phyloP scores from a whole-genome alignment of 805 yeast genomes.

The Candida xyloterini region DNA sequence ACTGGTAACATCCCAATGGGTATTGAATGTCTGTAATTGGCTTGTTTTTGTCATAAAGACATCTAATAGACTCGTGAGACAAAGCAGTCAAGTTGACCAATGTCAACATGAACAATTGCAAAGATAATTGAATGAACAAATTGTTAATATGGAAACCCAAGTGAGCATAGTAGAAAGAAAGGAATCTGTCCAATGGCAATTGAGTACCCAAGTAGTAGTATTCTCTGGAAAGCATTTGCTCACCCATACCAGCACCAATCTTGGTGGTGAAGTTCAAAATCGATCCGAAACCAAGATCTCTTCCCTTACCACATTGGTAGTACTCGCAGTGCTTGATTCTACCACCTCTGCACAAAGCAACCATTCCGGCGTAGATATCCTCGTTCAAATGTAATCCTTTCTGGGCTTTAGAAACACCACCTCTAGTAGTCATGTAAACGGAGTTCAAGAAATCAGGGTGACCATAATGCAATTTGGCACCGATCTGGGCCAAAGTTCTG shows the following conservation, averaged over 20 bases:
- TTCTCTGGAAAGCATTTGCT: constrained; percentile 81
- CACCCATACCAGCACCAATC: constrained; percentile 94
- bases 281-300: constrained; percentile 86
- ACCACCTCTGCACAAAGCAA: constrained; percentile 79
- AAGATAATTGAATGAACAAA: constrained; percentile 70
- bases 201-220: constrained; percentile 80
- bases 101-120: constrained; percentile 69
- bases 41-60: constrained; percentile 60
- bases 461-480: constrained; percentile 85
- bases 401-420: constrained; percentile 86
- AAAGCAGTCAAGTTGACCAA: constrained; percentile 69
- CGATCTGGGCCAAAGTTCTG: constrained; percentile 78
- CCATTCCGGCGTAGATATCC: constrained; percentile 89
- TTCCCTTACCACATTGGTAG: constrained; percentile 87
- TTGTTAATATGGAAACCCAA: constrained; percentile 85
- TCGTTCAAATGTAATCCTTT: constrained; percentile 83
- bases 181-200: constrained; percentile 74
- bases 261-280: constrained; percentile 82
- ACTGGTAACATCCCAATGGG: constrained; percentile 73
- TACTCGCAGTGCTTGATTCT: constrained; percentile 85
- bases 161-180: constrained; percentile 82
- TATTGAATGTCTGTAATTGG: constrained; percentile 65
- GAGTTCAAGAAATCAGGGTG: constrained; percentile 83
- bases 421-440: constrained; percentile 77
- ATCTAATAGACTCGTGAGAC: constrained; percentile 67